Conservation (phyloP, 2,329 filamentous ascomycete species). For the Leptodontidium sp. region DNA sequence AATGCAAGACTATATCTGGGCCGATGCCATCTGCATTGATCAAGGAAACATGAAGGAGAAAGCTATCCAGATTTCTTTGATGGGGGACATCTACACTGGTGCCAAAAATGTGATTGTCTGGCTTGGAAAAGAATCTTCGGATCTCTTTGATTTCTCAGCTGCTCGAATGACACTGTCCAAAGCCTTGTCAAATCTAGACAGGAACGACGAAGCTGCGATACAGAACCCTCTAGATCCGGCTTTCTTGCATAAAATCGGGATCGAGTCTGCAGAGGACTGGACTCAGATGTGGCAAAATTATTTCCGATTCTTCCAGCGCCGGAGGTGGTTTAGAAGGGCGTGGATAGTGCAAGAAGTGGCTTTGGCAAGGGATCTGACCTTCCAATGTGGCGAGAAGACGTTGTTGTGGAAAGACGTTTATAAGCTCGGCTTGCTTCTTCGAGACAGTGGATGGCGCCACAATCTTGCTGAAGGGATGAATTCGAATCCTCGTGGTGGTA, state of each 20-base stretch:
- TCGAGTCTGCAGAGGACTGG: neutral
- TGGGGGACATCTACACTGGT: conserved; percentile 9
- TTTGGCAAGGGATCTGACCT: conserved; percentile 6
- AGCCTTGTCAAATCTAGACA: conserved; percentile 5
- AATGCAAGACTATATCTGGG: conserved; percentile 7
- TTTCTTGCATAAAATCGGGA: neutral
- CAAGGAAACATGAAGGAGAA: conserved; percentile 10
- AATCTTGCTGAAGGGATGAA: conserved; percentile 8
- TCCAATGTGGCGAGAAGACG: conserved; percentile 9
- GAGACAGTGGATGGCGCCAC: conserved; percentile 10
- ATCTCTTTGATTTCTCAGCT: neutral
- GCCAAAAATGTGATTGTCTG: conserved; percentile 7
- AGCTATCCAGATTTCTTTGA: neutral
- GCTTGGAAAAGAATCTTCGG: neutral
- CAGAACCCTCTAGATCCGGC: neutral
- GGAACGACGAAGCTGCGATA: neutral
- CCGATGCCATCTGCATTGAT: conserved; percentile 11
- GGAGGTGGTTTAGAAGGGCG: conserved; percentile 14
- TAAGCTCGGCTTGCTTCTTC: conserved; percentile 5
- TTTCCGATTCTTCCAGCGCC: conserved; percentile 10
- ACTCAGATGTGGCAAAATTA: conserved; percentile 15
- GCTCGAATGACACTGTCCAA: neutral
- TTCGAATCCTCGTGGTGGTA: conserved; percentile 5
- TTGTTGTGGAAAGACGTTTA: neutral
- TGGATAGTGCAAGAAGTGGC: conserved; percentile 23